phyloP scores from a whole-genome alignment of 1,284 basidiomycete species.

The Dichomitus squalens region DNA sequence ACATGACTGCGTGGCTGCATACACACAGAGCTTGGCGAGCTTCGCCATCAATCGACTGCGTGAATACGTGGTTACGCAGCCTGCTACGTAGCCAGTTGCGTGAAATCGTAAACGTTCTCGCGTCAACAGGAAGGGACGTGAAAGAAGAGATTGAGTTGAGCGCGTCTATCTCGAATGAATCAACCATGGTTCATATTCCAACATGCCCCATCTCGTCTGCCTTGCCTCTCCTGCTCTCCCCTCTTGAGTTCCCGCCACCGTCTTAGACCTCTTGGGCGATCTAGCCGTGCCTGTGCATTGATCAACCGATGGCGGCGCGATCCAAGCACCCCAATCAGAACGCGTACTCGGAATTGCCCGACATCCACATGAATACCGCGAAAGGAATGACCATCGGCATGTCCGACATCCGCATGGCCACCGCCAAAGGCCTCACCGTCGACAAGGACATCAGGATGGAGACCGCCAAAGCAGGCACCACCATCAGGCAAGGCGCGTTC shows the following conservation, averaged over 20 bases:
- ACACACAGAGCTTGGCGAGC: no score
- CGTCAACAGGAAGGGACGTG: no score
- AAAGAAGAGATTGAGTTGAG: not conserved
- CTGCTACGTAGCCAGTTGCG: no score
- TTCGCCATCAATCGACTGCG: no score
- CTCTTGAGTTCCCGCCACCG: not conserved
- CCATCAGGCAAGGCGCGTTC: slow-evolving; percentile 55
- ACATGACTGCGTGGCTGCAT: no score
- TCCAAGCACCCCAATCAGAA: slow-evolving; percentile 9
- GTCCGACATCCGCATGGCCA: slow-evolving; percentile 68
- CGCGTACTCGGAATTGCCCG: slow-evolving; percentile 33
- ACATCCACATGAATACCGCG: slow-evolving; percentile 75
- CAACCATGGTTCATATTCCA: slow-evolving; percentile 4
- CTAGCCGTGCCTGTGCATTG: not conserved
- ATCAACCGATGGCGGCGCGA: slow-evolving; percentile 1
- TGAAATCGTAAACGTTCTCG: no score
- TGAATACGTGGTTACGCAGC: no score
- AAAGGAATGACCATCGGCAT: slow-evolving; percentile 50
- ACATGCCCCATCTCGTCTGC: not conserved
- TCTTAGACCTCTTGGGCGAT: not conserved
- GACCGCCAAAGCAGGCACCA: slow-evolving; percentile 57
- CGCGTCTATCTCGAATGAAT: slow-evolving; percentile 10
- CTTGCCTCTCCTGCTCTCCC: not conserved
- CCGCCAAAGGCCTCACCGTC: slow-evolving; percentile 54
- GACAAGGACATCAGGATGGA: slow-evolving; percentile 69